These are phyloP conservation scores for sunflower (Helianthus annuus) DNA, from an alignment of 129 eudicot genomes.

Conservation along the genomic window DNA sequence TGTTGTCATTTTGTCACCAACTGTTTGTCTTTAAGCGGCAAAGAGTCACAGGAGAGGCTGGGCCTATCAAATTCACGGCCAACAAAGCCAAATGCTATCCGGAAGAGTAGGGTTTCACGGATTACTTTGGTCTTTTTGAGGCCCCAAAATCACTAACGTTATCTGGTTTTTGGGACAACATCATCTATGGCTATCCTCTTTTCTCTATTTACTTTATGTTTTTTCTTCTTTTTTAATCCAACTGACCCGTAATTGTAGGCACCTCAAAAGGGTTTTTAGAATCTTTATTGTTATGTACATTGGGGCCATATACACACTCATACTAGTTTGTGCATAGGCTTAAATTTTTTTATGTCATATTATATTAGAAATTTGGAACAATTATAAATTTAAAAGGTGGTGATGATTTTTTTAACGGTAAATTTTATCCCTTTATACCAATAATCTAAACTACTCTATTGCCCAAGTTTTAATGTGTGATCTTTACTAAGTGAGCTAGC, in stretches of 20 bases:
- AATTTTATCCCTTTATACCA: too few species aligned
- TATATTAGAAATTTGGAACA: background rate
- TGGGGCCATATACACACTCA: background rate
- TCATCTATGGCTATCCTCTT: conserved; percentile 19
- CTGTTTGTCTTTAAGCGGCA: conserved; percentile 31
- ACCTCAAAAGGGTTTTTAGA: conserved; percentile 16
- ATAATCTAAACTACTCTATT: too few species aligned
- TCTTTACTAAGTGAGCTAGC: too few species aligned
- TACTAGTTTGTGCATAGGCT: background rate
- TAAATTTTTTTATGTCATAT: background rate
- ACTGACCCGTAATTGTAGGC: conserved; percentile 24
- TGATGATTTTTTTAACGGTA: background rate
- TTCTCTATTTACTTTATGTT: conserved; percentile 23
- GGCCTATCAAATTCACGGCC: conserved; percentile 39
- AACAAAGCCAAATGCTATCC: conserved; percentile 35
- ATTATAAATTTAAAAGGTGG: background rate
- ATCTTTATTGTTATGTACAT: background rate
- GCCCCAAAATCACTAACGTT: conserved; percentile 32
- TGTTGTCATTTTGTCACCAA: conserved; percentile 32
- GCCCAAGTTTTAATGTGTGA: too few species aligned
- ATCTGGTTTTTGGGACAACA: conserved; percentile 33
- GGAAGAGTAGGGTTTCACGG: conserved; percentile 39
- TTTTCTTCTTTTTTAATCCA: conserved; percentile 21
- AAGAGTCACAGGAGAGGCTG: conserved; percentile 35
- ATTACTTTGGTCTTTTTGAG: conserved; percentile 37